These are phyloP conservation scores for Polygonum maritimum DNA, from an alignment of 148 eudicot species.

Conservation along the genomic window DNA sequence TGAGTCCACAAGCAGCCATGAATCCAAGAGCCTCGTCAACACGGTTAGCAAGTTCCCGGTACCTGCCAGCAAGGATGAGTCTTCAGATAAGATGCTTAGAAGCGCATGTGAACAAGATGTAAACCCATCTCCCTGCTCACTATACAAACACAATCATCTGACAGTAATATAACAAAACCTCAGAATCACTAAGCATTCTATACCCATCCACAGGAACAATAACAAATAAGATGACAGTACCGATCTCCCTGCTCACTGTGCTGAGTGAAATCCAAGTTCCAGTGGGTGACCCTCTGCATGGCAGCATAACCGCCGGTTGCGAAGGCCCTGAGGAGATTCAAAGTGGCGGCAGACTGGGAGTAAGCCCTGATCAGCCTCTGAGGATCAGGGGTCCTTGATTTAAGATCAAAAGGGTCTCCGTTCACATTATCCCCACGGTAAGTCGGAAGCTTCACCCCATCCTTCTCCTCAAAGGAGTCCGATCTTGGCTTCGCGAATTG, in stretches of 20 bases:
- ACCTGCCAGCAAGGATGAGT: conserved; percentile 25
- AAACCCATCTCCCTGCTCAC: too few relatives aligned
- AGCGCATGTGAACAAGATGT: neutral
- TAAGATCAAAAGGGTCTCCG: conserved; percentile 44
- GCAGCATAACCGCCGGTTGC: conserved; percentile 95
- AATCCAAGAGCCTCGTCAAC: conserved; percentile 95
- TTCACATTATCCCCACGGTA: conserved; percentile 64
- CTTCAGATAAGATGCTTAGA: neutral
- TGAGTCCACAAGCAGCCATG: conserved; percentile 89
- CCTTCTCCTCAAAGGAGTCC: conserved; percentile 46
- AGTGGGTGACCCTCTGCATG: conserved; percentile 79
- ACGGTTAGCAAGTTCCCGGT: conserved; percentile 76
- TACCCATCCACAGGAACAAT: neutral
- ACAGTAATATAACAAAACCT: neutral
- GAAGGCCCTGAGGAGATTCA: conserved; percentile 85
- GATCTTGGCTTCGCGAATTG: conserved; percentile 58
- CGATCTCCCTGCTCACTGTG: conserved; percentile 87
- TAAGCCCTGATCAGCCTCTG: conserved; percentile 92
- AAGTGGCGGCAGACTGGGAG: conserved; percentile 78
- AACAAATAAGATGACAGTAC: conserved; percentile 22
- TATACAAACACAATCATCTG: too few relatives aligned
- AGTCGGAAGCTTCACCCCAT: conserved; percentile 57
- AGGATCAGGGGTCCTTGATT: conserved; percentile 74
- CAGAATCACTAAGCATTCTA: neutral
- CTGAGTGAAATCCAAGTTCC: conserved; percentile 82